phyloP scores from a whole-genome alignment of 2,329 filamentous ascomycete genomes.

The Neopestalotiopsis sp. region DNA sequence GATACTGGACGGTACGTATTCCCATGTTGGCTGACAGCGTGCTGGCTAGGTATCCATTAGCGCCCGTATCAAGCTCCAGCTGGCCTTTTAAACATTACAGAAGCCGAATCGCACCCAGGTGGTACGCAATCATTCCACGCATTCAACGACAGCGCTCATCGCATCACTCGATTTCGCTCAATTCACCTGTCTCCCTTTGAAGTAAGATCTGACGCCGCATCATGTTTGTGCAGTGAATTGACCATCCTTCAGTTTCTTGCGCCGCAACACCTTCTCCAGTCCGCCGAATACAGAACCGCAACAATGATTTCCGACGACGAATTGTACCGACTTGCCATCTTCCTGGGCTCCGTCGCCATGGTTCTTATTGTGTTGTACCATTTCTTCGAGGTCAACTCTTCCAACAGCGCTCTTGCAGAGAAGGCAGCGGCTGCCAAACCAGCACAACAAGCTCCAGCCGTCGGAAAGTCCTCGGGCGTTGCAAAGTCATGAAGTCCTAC shows the following conservation, averaged over 20 bases:
- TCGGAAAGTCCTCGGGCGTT: conserved; percentile 27
- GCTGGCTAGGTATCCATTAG: too few relatives aligned
- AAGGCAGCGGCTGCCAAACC: conserved; percentile 34
- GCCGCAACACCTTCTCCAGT: conserved; percentile 13
- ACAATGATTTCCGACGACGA: conserved; percentile 94
- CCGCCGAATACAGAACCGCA: conserved; percentile 28
- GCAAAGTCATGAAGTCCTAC: conserved; percentile 21
- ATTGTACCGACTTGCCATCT: conserved; percentile 89
- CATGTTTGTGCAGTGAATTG: background rate
- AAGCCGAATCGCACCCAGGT: conserved; percentile 2
- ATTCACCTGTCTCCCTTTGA: background rate
- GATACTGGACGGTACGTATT: background rate
- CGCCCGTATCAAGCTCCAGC: conserved; percentile 13
- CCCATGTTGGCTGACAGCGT: background rate
- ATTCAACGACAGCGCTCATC: conserved; percentile 2
- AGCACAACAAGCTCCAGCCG: conserved; percentile 28
- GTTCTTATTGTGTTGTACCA: conserved; percentile 93
- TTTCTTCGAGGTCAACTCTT: conserved; percentile 91
- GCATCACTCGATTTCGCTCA: background rate
- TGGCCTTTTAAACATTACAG: conserved; percentile 9
- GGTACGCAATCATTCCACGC: conserved; percentile 19
- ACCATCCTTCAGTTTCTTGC: background rate
- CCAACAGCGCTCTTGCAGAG: conserved; percentile 31
- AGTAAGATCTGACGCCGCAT: background rate
- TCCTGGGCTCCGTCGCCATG: conserved; percentile 89